Percentiles rank a stretch among this genome's conserved stretches.
Evolutionary conservation across 176 grass and related monocot species (phyloP).

Genomic region (Oryza longistaminata): DNA sequence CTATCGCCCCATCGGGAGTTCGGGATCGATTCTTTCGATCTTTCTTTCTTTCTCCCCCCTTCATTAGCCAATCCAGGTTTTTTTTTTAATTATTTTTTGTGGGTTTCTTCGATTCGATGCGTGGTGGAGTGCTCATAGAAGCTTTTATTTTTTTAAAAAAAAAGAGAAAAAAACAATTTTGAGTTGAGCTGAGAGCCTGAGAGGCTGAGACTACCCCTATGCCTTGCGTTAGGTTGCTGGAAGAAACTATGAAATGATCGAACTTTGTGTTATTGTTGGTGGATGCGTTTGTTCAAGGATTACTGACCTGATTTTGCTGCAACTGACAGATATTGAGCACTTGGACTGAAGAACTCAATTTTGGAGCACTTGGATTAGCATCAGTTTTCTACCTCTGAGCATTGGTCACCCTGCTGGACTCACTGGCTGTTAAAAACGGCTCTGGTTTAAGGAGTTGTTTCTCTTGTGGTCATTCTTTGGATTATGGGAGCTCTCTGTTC

Average conservation of each 20-base stretch:
- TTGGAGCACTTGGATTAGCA: not conserved
- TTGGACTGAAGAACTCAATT: not conserved
- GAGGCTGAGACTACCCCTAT: not conserved
- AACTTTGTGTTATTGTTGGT: not conserved
- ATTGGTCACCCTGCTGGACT: not conserved
- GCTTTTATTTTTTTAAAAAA: not conserved
- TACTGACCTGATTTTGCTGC: constrained; percentile 18
- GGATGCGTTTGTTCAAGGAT: not conserved
- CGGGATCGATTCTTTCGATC: not conserved
- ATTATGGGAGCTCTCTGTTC: constrained; percentile 90
- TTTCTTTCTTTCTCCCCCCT: not conserved
- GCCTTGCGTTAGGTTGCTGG: not conserved
- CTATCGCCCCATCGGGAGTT: not conserved
- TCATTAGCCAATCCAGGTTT: not conserved
- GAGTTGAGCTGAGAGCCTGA: not conserved
- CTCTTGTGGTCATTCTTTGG: constrained; percentile 19
- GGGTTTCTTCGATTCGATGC: not conserved
- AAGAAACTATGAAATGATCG: not conserved
- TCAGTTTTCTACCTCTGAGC: too few relatives aligned
- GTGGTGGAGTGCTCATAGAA: not conserved
- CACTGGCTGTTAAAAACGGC: not conserved
- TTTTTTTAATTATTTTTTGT: not conserved
- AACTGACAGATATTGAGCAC: constrained; percentile 13
- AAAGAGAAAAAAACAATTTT: not conserved
- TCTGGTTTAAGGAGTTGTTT: constrained; percentile 17